These are phyloP conservation scores for Alternaria triticimaculans DNA, from an alignment of 2,329 filamentous ascomycete genomes.

Conservation along the genomic window DNA sequence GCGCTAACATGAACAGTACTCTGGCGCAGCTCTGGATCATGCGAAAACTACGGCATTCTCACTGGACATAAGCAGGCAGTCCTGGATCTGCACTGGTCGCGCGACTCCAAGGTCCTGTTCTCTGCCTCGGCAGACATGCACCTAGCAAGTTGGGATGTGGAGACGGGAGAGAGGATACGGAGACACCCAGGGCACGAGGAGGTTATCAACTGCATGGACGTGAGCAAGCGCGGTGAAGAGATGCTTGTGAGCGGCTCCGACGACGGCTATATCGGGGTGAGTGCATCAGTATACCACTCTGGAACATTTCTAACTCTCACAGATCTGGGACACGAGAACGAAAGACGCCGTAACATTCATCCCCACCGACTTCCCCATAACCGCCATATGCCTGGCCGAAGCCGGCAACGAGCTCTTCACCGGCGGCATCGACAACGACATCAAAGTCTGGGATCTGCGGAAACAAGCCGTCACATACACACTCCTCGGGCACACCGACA, in stretches of 20 bases:
- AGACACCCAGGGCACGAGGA: slow-evolving; percentile 93
- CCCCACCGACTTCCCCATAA: slow-evolving; percentile 90
- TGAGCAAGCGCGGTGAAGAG: slow-evolving; percentile 89
- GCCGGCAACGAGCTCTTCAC: slow-evolving; percentile 95
- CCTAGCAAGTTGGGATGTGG: slow-evolving; percentile 92
- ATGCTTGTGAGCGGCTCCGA: slow-evolving; percentile 90
- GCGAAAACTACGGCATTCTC: slow-evolving; percentile 91
- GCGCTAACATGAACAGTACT: slow-evolving; percentile 67
- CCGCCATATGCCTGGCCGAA: slow-evolving; percentile 87
- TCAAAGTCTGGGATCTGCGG: slow-evolving; percentile 94
- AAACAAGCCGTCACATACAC: slow-evolving; percentile 89
- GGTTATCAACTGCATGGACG: slow-evolving; percentile 90
- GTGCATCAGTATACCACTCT: slow-evolving; percentile 8
- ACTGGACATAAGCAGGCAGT: slow-evolving; percentile 90
- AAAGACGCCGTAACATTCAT: slow-evolving; percentile 89
- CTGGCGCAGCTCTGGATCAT: slow-evolving; percentile 91
- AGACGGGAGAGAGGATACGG: slow-evolving; percentile 89
- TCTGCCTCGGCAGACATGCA: slow-evolving; percentile 94
- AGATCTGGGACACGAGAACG: slow-evolving; percentile 90
- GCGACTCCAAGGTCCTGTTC: slow-evolving; percentile 88
- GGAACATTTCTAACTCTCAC: slow-evolving; percentile 23
- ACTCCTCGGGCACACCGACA: slow-evolving; percentile 89
- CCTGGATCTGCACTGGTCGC: slow-evolving; percentile 93
- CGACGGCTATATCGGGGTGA: slow-evolving; percentile 81
- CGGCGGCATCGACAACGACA: slow-evolving; percentile 95